These are phyloP conservation scores for Fusarium sulawesiense DNA, from an alignment of 2,329 filamentous ascomycete species.

Conservation along the genomic window DNA sequence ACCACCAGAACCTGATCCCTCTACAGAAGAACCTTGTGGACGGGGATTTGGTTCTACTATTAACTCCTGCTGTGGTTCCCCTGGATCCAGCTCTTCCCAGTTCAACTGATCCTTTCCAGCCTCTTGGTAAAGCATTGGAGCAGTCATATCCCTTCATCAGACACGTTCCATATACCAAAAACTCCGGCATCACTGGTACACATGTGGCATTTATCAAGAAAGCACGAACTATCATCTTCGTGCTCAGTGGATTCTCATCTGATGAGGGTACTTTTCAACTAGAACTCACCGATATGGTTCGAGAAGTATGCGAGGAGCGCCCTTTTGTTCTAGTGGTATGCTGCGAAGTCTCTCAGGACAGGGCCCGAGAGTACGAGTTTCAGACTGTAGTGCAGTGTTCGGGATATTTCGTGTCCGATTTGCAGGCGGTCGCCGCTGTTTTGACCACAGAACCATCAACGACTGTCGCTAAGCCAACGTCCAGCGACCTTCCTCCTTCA, in stretches of 20 bases:
- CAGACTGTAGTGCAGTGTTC: constrained; percentile 64
- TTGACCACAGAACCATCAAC: constrained; percentile 59
- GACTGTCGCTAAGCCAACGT: constrained; percentile 8
- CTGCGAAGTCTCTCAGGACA: constrained; percentile 56
- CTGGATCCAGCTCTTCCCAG: constrained; percentile 55
- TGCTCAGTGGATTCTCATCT: constrained; percentile 64
- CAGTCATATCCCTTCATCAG: constrained; percentile 70
- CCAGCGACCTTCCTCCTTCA: constrained; percentile 41
- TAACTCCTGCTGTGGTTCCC: constrained; percentile 68
- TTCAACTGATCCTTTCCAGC: constrained; percentile 76
- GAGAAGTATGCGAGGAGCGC: constrained; percentile 58
- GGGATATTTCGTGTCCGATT: constrained; percentile 59
- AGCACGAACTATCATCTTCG: constrained; percentile 70
- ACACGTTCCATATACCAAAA: constrained; percentile 77
- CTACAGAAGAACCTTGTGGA: constrained; percentile 59
- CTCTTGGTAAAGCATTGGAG: constrained; percentile 72
- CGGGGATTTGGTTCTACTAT: constrained; percentile 68
- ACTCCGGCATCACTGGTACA: constrained; percentile 70
- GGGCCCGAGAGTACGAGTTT: constrained; percentile 56
- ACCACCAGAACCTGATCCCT: constrained; percentile 60
- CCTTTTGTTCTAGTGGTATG: constrained; percentile 66
- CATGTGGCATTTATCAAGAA: constrained; percentile 72
- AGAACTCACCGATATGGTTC: constrained; percentile 60
- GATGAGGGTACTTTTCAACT: constrained; percentile 63
- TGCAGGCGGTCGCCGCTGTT: constrained; percentile 63